These are phyloP conservation scores for Trichosporon ovoides DNA, from an alignment of 1,284 basidiomycete genomes.

Conservation along the genomic window DNA sequence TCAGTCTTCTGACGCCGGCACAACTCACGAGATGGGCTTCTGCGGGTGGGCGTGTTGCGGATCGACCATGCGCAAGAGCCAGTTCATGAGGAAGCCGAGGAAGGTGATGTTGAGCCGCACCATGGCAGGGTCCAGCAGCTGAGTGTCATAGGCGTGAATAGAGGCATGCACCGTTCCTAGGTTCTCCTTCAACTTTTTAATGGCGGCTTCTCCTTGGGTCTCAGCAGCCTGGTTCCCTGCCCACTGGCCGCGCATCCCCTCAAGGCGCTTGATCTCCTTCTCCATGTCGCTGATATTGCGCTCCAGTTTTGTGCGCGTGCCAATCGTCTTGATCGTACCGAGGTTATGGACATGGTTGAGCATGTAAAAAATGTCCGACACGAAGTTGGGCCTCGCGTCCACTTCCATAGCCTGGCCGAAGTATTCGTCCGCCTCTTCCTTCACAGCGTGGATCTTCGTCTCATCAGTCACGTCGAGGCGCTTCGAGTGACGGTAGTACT, in stretches of 20 bases:
- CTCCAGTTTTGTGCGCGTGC: conserved; percentile 62
- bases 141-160: conserved; percentile 75
- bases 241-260: conserved; percentile 63
- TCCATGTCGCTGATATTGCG: conserved; percentile 72
- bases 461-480: conserved; percentile 76
- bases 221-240: conserved; percentile 53
- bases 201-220: conserved; percentile 55
- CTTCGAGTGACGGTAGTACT: conserved; percentile 67
- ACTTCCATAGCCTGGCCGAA: conserved; percentile 53
- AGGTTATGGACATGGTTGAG: conserved; percentile 78
- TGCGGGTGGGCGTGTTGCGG: conserved; percentile 73
- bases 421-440: conserved; percentile 70
- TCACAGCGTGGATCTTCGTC: conserved; percentile 84
- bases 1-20: neutral
- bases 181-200: conserved; percentile 67
- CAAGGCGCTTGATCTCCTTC: conserved; percentile 68
- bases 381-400: conserved; percentile 63
- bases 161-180: conserved; percentile 61
- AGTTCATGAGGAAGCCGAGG: conserved; percentile 83
- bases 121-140: conserved; percentile 80
- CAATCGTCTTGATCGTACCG: conserved; percentile 73
- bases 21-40: conserved; percentile 59
- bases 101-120: conserved; percentile 75
- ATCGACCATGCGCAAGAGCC: conserved; percentile 91
- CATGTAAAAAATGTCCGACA: conserved; percentile 91